Evolutionary conservation across 257 asterid species (phyloP).

Genomic region (Solanum peruvianum): DNA sequence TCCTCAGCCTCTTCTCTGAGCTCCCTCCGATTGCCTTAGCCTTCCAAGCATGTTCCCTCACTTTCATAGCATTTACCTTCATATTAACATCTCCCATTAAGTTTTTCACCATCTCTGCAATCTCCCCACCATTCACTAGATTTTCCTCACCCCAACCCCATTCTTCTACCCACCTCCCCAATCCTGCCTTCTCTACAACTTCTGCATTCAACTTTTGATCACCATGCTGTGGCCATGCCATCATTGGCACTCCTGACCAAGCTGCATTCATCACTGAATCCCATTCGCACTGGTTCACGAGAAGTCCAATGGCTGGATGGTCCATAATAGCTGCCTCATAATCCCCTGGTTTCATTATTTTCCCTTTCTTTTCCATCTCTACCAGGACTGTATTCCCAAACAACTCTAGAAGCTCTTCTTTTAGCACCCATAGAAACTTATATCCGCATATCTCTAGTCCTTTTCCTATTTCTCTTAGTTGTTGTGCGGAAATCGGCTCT

Average conservation of each 20-base stretch:
- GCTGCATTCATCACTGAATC: constrained; percentile 36
- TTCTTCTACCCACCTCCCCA: constrained; percentile 21
- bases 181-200: constrained; percentile 19
- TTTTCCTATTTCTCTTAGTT: constrained; percentile 10
- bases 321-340: constrained; percentile 12
- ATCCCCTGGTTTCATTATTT: constrained; percentile 8
- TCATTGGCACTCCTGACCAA: constrained; percentile 22
- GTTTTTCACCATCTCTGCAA: constrained; percentile 12
- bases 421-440: constrained; percentile 17
- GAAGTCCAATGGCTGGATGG: constrained; percentile 32
- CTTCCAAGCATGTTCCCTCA: constrained; percentile 16
- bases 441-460: constrained; percentile 16
- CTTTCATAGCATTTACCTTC: constrained; percentile 11
- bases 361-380: constrained; percentile 3
- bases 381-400: not conserved
- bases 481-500: constrained; percentile 15
- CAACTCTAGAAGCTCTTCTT: not conserved
- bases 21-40: constrained; percentile 16
- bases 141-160: constrained; percentile 27
- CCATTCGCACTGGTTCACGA: constrained; percentile 36
- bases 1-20: constrained; percentile 8
- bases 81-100: constrained; percentile 11
- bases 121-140: constrained; percentile 13
- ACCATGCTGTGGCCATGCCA: constrained; percentile 48
- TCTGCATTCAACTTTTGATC: constrained; percentile 40